A percentile compares a stretch with the other conserved stretches of the same genome.
phyloP scores from a whole-genome alignment of 257 asterid genomes.

The Rhazya stricta region DNA sequence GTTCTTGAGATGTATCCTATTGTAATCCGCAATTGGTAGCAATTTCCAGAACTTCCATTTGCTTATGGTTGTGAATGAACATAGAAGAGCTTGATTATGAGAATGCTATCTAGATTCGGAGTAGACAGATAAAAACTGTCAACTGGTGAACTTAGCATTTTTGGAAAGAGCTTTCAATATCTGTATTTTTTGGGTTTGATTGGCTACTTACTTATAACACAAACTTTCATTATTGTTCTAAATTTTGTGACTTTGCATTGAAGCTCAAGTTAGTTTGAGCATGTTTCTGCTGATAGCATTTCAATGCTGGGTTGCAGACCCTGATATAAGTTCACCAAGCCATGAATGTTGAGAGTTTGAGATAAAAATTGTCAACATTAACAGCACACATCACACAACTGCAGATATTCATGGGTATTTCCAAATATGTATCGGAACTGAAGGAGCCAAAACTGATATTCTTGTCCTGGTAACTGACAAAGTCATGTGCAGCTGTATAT shows the following conservation, averaged over 20 bases:
- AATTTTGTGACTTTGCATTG: neutral
- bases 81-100: neutral
- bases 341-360: neutral
- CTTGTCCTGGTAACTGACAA: neutral
- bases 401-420: neutral
- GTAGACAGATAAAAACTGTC: neutral
- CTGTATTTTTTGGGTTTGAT: neutral
- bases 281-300: neutral
- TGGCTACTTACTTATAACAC: neutral
- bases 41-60: neutral
- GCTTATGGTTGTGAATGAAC: neutral
- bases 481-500: no score
- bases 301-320: neutral
- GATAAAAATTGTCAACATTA: neutral
- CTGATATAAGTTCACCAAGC: neutral
- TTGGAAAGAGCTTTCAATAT: neutral
- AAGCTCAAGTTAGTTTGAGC: neutral
- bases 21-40: neutral
- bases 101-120: neutral
- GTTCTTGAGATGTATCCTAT: neutral
- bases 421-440: neutral
- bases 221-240: neutral
- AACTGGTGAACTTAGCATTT: neutral
- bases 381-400: neutral
- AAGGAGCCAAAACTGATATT: neutral